Evolutionary conservation across 352 stramenopile genomes (phyloP).

Genomic region (Phytophthora pini): DNA sequence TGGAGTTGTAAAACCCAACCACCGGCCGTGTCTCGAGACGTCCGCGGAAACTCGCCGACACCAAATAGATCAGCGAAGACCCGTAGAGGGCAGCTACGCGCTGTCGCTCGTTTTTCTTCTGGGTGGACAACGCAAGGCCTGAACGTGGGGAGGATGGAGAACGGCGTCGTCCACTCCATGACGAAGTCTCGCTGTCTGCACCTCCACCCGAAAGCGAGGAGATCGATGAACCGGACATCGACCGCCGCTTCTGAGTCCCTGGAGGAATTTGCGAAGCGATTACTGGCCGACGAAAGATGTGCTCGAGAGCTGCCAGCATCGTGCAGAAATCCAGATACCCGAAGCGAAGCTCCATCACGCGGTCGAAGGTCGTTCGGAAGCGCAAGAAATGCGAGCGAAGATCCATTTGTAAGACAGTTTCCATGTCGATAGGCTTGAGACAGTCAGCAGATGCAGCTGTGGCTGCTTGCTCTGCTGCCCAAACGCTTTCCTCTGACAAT

Average conservation of each 20-base stretch:
- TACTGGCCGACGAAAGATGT: constrained; percentile 53
- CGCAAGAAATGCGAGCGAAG: constrained; percentile 65
- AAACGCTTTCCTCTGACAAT: constrained; percentile 79
- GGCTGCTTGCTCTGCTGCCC: constrained; percentile 49
- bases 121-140: constrained; percentile 17
- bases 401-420: constrained; percentile 75
- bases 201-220: constrained; percentile 54
- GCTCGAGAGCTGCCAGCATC: constrained; percentile 62
- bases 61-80: constrained; percentile 71
- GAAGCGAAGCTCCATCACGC: constrained; percentile 82
- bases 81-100: constrained; percentile 65
- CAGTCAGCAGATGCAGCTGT: constrained; percentile 66
- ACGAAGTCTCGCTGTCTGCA: constrained; percentile 39
- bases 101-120: constrained; percentile 37
- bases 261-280: constrained; percentile 12
- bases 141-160: constrained; percentile 35
- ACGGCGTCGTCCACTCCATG: constrained; percentile 31
- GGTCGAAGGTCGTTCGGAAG: constrained; percentile 76
- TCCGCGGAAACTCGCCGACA: constrained; percentile 78
- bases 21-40: constrained; percentile 75
- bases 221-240: constrained; percentile 60
- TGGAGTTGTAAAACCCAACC: constrained; percentile 81
- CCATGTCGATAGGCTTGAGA: constrained; percentile 78
- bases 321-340: constrained; percentile 87
- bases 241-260: constrained; percentile 35